Conservation (phyloP, 2,329 filamentous ascomycete species). For the Colletotrichum sp. region DNA sequence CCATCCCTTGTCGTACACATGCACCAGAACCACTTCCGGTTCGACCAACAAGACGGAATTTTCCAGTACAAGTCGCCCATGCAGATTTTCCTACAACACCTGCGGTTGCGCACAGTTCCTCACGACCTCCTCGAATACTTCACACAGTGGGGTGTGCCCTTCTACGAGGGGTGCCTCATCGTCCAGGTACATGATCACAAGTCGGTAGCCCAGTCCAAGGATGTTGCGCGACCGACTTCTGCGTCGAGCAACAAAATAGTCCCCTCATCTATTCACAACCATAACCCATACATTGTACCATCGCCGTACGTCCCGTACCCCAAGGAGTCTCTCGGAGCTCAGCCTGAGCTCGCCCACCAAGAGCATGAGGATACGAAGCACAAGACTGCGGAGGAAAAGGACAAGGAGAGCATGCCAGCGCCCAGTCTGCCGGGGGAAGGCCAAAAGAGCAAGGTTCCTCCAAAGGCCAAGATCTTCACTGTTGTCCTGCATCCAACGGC, state of each 20-base stretch:
- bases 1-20: constrained; percentile 90
- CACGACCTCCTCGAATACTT: constrained; percentile 89
- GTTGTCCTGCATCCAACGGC: constrained; percentile 86
- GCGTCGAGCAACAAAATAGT: constrained; percentile 64
- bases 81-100: constrained; percentile 79
- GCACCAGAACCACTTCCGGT: constrained; percentile 84
- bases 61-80: constrained; percentile 94
- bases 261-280: constrained; percentile 89
- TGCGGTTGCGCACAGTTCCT: constrained; percentile 78
- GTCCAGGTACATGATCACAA: constrained; percentile 93
- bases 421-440: constrained; percentile 52
- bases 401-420: constrained; percentile 65
- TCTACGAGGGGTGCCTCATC: constrained; percentile 95
- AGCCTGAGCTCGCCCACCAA: constrained; percentile 17
- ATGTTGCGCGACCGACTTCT: constrained; percentile 56
- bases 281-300: constrained; percentile 87
- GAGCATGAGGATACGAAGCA: constrained; percentile 40
- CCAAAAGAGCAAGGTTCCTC: constrained; percentile 47
- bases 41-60: constrained; percentile 92
- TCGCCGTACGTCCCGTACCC: constrained; percentile 85
- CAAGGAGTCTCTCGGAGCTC: constrained; percentile 45
- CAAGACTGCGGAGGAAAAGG: constrained; percentile 46
- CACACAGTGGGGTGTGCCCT: constrained; percentile 71
- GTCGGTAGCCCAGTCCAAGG: constrained; percentile 66
- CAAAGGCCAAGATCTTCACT: constrained; percentile 73